Evolutionary conservation across 202 grass and related monocot genomes (phyloP).

Genomic region (Musa balbisiana): DNA sequence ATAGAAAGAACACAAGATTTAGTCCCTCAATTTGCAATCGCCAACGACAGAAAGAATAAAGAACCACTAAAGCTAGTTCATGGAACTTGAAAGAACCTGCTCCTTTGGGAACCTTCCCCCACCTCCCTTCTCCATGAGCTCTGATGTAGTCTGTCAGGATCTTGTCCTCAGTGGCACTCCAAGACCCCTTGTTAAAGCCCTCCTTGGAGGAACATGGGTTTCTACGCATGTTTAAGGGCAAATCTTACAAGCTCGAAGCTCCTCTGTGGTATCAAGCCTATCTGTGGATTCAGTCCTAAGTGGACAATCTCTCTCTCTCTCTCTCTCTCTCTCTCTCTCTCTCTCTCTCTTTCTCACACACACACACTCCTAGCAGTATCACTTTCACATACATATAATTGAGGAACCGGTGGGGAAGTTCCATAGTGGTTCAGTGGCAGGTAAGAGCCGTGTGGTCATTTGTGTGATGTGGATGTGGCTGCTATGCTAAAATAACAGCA

Average conservation of each 20-base stretch:
- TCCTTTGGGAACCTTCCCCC: conserved; percentile 3
- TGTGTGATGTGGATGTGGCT: not conserved
- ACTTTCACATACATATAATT: not conserved
- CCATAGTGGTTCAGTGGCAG: not conserved
- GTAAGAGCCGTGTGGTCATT: not conserved
- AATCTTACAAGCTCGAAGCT: no score
- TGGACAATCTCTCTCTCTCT: not conserved
- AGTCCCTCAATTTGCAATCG: no score
- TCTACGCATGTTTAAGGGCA: no score
- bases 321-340: no score
- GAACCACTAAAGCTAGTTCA: no score
- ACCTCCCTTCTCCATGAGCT: conserved; percentile 7
- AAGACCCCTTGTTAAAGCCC: conserved; percentile 2
- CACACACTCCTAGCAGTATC: no score
- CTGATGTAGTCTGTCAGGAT: not conserved
- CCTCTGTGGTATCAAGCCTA: not conserved
- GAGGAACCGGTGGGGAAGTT: not conserved
- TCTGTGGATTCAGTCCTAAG: not conserved
- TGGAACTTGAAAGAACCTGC: not conserved
- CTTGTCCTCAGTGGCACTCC: not conserved
- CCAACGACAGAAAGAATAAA: no score
- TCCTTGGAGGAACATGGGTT: not conserved
- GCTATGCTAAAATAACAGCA: not conserved
- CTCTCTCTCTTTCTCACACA: no score
- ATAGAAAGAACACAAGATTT: no score